Percentiles rank a stretch among this genome's conserved stretches.
Conservation (phyloP, 768 basidiomycete species). For the Hygrocybe punicea region DNA sequence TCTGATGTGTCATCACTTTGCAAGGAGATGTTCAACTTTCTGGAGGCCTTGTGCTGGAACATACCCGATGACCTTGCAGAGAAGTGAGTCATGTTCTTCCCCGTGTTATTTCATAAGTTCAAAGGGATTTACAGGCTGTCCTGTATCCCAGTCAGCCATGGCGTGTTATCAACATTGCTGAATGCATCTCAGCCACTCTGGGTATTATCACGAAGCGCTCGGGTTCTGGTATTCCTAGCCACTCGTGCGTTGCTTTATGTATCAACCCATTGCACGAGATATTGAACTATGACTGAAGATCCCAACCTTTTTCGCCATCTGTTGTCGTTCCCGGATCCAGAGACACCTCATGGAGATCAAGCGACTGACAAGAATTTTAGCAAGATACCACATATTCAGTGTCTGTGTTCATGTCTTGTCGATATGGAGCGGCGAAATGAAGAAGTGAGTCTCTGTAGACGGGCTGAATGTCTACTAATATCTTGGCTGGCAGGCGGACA, state of each 20-base stretch:
- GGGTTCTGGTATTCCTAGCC: constrained; percentile 53
- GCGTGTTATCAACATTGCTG: constrained; percentile 48
- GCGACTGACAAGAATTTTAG: constrained; percentile 22
- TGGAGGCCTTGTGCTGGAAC: constrained; percentile 55
- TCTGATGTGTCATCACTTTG: constrained; percentile 29
- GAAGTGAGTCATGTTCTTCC: constrained; percentile 27
- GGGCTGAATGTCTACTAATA: background rate
- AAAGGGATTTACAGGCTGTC: constrained; percentile 34
- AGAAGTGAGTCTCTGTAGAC: constrained; percentile 36
- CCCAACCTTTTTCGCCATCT: constrained; percentile 40
- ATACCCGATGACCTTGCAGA: constrained; percentile 42
- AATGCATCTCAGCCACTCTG: constrained; percentile 49
- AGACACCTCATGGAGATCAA: constrained; percentile 15
- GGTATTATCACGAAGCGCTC: constrained; percentile 47
- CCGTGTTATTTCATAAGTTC: background rate
- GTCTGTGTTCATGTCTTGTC: constrained; percentile 47
- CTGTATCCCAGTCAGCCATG: constrained; percentile 36
- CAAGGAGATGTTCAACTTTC: constrained; percentile 42
- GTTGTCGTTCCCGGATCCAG: constrained; percentile 36
- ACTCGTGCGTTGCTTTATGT: constrained; percentile 43
- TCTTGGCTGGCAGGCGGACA: constrained; percentile 17
- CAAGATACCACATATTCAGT: constrained; percentile 45
- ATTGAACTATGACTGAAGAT: constrained; percentile 32
- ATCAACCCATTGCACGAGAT: background rate
- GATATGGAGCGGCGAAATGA: constrained; percentile 39